Evolutionary conservation across 345 rosid species (phyloP).

Genomic region (Trapa incisa): DNA sequence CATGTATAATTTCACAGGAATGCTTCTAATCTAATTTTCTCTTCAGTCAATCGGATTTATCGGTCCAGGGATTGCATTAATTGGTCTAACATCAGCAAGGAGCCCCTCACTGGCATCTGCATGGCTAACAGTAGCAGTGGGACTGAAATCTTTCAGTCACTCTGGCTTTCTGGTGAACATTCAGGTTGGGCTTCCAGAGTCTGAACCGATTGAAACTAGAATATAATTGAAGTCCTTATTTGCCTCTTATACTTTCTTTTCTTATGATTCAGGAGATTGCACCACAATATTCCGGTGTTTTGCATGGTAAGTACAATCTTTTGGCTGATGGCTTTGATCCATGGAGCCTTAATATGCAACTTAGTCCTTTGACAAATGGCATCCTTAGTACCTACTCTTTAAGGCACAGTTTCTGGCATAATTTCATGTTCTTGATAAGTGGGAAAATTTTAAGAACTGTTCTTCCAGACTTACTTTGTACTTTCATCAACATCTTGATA

Average conservation of each 20-base stretch:
- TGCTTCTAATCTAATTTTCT: neutral
- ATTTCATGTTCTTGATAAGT: neutral
- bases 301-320: conserved; percentile 45
- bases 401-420: neutral
- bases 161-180: conserved; percentile 89
- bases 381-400: neutral
- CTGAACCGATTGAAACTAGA: neutral
- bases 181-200: conserved; percentile 44
- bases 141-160: conserved; percentile 87
- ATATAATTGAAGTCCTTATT: neutral
- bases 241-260: conserved; percentile 16
- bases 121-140: conserved; percentile 89
- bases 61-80: conserved; percentile 69
- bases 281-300: conserved; percentile 79
- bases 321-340: neutral
- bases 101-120: conserved; percentile 65
- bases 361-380: neutral
- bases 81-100: conserved; percentile 70
- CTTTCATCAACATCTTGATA: neutral
- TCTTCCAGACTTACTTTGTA: neutral
- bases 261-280: conserved; percentile 63
- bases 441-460: neutral
- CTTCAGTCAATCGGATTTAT: conserved; percentile 82
- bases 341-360: neutral
- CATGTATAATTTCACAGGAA: too few species aligned